Percentiles rank a stretch among this genome's conserved stretches.
Conservation (phyloP, 2,329 filamentous ascomycete genomes). For the Aspergillus sp. region DNA sequence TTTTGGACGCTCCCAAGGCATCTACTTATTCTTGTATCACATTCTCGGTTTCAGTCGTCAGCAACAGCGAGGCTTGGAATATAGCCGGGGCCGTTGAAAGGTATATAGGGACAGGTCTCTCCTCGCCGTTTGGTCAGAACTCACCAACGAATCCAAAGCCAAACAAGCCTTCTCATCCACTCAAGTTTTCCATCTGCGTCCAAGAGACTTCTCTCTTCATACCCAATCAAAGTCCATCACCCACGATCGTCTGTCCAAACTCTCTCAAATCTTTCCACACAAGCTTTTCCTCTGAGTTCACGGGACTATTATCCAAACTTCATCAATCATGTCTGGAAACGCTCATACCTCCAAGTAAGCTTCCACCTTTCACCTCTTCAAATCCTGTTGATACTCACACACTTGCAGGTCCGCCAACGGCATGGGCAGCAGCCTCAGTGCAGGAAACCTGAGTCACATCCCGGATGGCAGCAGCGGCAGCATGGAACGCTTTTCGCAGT, state of each 20-base stretch:
- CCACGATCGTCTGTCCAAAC: neutral
- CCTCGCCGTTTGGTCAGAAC: conserved; percentile 2
- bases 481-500: conserved; percentile 31
- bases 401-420: conserved; percentile 23
- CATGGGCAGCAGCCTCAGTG: conserved; percentile 27
- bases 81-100: neutral
- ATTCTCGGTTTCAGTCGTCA: conserved; percentile 10
- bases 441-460: conserved; percentile 30
- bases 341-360: conserved; percentile 21
- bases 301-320: neutral
- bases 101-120: conserved; percentile 18
- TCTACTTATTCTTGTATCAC: conserved; percentile 17
- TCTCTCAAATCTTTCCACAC: neutral
- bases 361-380: neutral
- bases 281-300: neutral
- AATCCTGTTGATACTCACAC: neutral
- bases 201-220: neutral
- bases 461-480: conserved; percentile 26
- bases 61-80: neutral
- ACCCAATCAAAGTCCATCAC: neutral
- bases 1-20: conserved; percentile 3
- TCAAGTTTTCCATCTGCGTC: neutral
- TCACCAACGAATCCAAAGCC: neutral
- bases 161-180: neutral
- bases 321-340: conserved; percentile 18